Conservation (phyloP, 306 rosid species). For the Amphicarpaea edgeworthii region DNA sequence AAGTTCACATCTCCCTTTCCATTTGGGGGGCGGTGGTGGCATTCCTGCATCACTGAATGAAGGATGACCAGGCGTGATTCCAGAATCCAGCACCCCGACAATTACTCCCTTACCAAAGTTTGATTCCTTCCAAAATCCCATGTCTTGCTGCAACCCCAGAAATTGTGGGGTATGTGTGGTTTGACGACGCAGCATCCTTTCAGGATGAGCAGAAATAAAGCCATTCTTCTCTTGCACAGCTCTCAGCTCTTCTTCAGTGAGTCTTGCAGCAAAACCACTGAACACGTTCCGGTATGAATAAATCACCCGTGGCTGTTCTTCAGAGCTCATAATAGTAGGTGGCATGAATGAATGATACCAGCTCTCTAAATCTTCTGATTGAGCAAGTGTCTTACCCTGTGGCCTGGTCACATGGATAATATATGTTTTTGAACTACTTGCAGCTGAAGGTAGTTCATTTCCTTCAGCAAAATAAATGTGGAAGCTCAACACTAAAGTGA, state of each 20-base stretch:
- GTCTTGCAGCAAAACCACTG: conserved; percentile 75
- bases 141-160: conserved; percentile 60
- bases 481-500: conserved; percentile 51
- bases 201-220: conserved; percentile 58
- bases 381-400: conserved; percentile 38
- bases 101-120: conserved; percentile 73
- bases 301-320: conserved; percentile 45
- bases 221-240: conserved; percentile 58
- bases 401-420: conserved; percentile 63
- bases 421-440: conserved; percentile 54
- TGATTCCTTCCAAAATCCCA: conserved; percentile 70
- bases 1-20: conserved; percentile 82
- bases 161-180: conserved; percentile 73
- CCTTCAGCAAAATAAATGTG: conserved; percentile 44
- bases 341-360: conserved; percentile 78
- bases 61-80: conserved; percentile 65
- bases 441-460: conserved; percentile 26
- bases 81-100: conserved; percentile 77
- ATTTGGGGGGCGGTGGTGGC: conserved; percentile 72
- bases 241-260: conserved; percentile 59
- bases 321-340: conserved; percentile 30
- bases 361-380: conserved; percentile 49
- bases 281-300: conserved; percentile 59
- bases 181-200: conserved; percentile 53
- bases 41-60: conserved; percentile 70